phyloP scores from a whole-genome alignment of 306 rosid genomes.

The Echinosophora koreensis region DNA sequence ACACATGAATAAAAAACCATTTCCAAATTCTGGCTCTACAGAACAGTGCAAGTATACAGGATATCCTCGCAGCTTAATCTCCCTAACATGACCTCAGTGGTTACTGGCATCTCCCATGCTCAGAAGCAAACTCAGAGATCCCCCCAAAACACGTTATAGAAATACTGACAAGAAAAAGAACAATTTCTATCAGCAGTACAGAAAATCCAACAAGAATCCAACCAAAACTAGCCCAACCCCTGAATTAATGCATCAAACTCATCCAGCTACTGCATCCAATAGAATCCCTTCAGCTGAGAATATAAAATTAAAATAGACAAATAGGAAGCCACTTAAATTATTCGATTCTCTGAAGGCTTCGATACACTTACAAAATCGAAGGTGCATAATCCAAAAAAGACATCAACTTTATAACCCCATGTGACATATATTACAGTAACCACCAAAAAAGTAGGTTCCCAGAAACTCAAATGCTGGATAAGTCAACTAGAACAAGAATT shows the following conservation, averaged over 20 bases:
- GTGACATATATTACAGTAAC: neutral
- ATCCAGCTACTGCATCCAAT: neutral
- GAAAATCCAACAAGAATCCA: neutral
- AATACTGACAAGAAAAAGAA: neutral
- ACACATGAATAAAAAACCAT: too few species aligned
- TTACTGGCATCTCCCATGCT: neutral
- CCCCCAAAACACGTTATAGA: neutral
- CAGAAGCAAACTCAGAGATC: neutral
- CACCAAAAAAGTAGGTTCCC: neutral
- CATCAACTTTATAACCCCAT: neutral
- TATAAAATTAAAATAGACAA: neutral
- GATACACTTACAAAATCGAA: too few species aligned
- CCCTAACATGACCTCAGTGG: neutral
- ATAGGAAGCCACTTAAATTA: neutral
- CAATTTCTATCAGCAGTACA: neutral
- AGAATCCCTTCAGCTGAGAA: neutral
- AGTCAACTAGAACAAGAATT: neutral
- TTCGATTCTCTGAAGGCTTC: neutral
- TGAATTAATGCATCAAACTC: neutral
- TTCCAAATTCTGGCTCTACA: too few species aligned
- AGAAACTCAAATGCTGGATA: neutral
- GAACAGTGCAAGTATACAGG: too few species aligned
- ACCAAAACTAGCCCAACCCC: slow-evolving; percentile 19
- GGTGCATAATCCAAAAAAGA: neutral
- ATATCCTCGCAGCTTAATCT: neutral